These are phyloP conservation scores for Penicillium dipodomyicola DNA, from an alignment of 495 filamentous ascomycete species.

Conservation along the genomic window DNA sequence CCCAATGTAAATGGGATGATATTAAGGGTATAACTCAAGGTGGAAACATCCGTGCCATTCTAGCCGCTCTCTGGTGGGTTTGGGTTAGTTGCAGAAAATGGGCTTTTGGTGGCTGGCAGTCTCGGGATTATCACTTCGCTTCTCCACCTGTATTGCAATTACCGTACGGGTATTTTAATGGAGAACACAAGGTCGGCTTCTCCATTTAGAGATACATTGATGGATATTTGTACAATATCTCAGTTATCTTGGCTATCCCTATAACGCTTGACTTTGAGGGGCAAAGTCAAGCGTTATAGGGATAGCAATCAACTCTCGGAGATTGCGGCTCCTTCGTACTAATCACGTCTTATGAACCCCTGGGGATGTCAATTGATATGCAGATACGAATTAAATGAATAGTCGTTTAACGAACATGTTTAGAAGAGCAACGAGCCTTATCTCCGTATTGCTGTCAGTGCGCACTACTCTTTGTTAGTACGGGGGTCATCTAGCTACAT, in stretches of 20 bases:
- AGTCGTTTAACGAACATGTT: not conserved
- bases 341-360: not conserved
- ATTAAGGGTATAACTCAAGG: not conserved
- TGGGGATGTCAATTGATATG: not conserved
- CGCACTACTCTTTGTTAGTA: not conserved
- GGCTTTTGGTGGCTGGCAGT: slow-evolving; percentile 16
- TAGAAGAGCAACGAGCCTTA: slow-evolving; percentile 1
- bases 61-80: slow-evolving; percentile 12
- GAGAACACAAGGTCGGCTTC: slow-evolving; percentile 2
- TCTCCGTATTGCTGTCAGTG: slow-evolving; percentile 5
- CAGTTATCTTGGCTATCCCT: not conserved
- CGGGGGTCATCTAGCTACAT: not conserved
- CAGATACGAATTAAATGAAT: not conserved
- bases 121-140: slow-evolving; percentile 25
- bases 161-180: not conserved
- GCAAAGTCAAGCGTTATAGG: no score
- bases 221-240: not conserved
- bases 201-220: not conserved
- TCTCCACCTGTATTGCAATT: slow-evolving; percentile 7
- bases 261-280: no score
- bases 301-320: not conserved
- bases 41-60: slow-evolving; percentile 4
- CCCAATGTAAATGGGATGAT: not conserved
- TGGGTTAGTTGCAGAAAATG: slow-evolving; percentile 26
- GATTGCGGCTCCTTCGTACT: slow-evolving; percentile 1